A percentile compares a stretch with the other conserved stretches of the same genome.
phyloP scores from a whole-genome alignment of 2,329 filamentous ascomycete species.

The Aspergillus clavatus region DNA sequence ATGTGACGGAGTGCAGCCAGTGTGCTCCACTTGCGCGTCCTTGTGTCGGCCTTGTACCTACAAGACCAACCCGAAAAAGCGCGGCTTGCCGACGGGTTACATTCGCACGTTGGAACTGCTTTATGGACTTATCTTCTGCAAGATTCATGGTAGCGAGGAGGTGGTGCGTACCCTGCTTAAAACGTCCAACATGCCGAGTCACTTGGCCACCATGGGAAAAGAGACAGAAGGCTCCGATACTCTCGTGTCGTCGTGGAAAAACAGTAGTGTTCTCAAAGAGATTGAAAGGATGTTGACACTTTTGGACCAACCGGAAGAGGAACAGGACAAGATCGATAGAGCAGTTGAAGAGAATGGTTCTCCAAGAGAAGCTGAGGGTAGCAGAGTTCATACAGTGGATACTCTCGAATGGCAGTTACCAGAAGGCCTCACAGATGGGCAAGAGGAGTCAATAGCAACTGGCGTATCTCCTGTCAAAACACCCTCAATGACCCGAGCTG shows the following conservation, averaged over 20 bases:
- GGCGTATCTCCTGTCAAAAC: conserved; percentile 25
- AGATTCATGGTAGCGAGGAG: conserved; percentile 56
- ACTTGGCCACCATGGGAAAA: conserved; percentile 35
- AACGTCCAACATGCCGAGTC: conserved; percentile 37
- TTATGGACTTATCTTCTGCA: conserved; percentile 62
- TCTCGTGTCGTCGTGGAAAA: conserved; percentile 59
- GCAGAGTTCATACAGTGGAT: conserved; percentile 29
- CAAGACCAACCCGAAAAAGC: conserved; percentile 67
- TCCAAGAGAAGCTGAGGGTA: conserved; percentile 27
- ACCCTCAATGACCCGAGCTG: conserved; percentile 13
- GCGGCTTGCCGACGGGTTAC: conserved; percentile 75
- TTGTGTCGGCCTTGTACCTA: conserved; percentile 66
- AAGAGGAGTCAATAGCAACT: conserved; percentile 16
- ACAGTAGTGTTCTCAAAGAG: conserved; percentile 57
- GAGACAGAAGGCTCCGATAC: conserved; percentile 49
- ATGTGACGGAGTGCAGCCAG: conserved; percentile 64
- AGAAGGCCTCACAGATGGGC: conserved; percentile 17
- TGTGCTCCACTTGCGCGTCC: conserved; percentile 61
- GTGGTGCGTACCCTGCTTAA: conserved; percentile 53
- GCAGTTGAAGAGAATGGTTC: conserved; percentile 22
- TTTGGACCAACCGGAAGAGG: conserved; percentile 36
- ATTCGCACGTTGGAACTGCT: conserved; percentile 68
- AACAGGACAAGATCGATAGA: conserved; percentile 26
- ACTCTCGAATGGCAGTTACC: conserved; percentile 33
- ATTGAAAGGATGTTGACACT: conserved; percentile 58